Base-by-base conservation (phyloP, 2,329 filamentous ascomycete genomes). In the Colletotrichum orbiculare region DNA sequence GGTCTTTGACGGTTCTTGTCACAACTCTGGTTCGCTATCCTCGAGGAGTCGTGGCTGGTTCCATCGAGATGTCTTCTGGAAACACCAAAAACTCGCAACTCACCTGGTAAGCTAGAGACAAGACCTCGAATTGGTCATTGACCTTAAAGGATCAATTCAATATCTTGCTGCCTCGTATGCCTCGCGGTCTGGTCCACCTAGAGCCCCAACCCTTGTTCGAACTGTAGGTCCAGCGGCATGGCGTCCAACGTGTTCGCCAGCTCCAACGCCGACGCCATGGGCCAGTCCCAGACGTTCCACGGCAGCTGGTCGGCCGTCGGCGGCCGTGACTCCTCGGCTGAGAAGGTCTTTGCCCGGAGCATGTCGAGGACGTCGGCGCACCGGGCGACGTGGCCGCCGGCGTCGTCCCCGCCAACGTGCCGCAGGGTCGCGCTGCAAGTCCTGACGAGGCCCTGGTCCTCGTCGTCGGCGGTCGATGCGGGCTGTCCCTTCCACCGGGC, bases 261-360 rank as follows among this genome's bases (percentile, higher is more conserved):
- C 39, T 73, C 70, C 42, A 73, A 35, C 1, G 68, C 70, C 6
- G 71, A 73, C 15, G 62, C 71, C 64, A 73, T 70, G 1, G 71
- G 71, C 71, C 70, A 73, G 8, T 73, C 69, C 71, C 69, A 73
- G 12, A 72, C 62, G 17, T 73, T 73, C 69, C 68, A 73, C 10
- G 71, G 71, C 11, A 71, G 54, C 38, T 70, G 67, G 4, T 72
- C 69, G 1, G 65, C 15, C 12, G 39, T 43, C 4, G 58, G 52
- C n/a, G 57, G 60, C 6, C 58, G 46, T 2, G 52, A 35, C 33
- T 66, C 54, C 12, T 63, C 34, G 6, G 63, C 53, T 6, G 67
- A 67, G 35, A 71, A 72, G 1, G 69, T 69, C 58, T 71, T 71
- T 13, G 35, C 45, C 3, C 68, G 58, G 8, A 72, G 46, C 17